Base-by-base conservation (phyloP, 768 basidiomycete genomes). In the Leccinum boreale region DNA sequence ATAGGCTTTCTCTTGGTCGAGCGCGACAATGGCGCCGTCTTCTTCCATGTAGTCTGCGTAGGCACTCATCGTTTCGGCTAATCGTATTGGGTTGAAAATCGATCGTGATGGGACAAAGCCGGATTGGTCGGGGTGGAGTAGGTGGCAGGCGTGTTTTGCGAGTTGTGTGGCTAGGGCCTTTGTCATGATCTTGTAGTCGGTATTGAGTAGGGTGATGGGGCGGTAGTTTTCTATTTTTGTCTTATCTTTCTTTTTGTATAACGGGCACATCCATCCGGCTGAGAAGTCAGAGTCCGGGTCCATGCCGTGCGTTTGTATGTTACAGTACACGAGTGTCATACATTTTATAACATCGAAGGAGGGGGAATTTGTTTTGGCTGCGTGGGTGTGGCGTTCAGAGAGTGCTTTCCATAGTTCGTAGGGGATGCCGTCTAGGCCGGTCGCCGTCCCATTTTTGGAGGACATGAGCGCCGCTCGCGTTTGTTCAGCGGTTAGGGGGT, bases 181-280 rank as follows among this genome's bases (percentile, higher is more conserved):
- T 0, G 70, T 77, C 39, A 74, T 53, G 0, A 73, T 28, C 49
- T 75, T 75, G 8, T 76, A 76, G 52, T 74, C 70, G 0, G 69
- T 62, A 53, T 76, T 75, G 0, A 75, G 64, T 1, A 78, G 60
- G 0, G 74, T 76, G 0, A 79, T 77, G 0, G 76, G 77, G 0
- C 73, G 1, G 48, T 78, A 78, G 5, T 45, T 56, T 8, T 56
- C 55, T 0, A 56, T 56, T 1, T 19, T 39, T 0, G 36, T 49
- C 2, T 7, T 2, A 19, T 55, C 54, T 26, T 48, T 55, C 31
- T 48, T 55, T 28, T 55, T 55, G 19, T 49, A 56, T 2, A 56
- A 12, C 0, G 26, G 47, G 12, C 55, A 56, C 55, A 56, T 56
- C 55, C 55, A 56, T 6, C 48, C 55, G 0, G 0, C 8, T 1